Evolutionary conservation across 1,139 yeast genomes (phyloP).

Genomic region (Ogataea hybrid): DNA sequence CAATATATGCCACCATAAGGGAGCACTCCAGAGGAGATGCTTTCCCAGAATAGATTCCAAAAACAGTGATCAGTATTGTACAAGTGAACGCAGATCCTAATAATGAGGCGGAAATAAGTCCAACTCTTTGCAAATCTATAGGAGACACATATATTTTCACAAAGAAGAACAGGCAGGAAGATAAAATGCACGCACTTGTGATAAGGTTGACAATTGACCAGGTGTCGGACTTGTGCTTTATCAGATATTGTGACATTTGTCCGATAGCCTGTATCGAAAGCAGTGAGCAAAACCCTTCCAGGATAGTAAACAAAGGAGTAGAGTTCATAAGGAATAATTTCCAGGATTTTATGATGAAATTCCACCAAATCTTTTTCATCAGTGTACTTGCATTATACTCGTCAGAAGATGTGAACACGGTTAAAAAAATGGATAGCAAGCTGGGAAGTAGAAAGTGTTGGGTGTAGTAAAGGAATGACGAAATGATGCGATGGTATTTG

Average conservation of each 20-base stretch:
- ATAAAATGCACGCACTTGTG: conserved; percentile 70
- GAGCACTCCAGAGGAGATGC: conserved; percentile 92
- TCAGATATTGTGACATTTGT: conserved; percentile 73
- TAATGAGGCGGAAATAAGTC: conserved; percentile 73
- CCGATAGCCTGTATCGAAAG: conserved; percentile 90
- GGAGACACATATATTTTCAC: conserved; percentile 80
- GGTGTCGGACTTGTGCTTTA: conserved; percentile 63
- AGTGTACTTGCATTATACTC: conserved; percentile 23
- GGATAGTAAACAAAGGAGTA: conserved; percentile 82
- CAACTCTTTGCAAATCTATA: conserved; percentile 58
- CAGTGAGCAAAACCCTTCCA: conserved; percentile 92
- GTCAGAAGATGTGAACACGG: conserved; percentile 42
- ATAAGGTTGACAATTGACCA: conserved; percentile 80
- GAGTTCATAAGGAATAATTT: conserved; percentile 65
- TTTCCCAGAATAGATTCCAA: conserved; percentile 77
- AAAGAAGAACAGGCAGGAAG: conserved; percentile 74
- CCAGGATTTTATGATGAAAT: conserved; percentile 59
- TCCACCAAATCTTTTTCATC: conserved; percentile 31
- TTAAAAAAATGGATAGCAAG: conserved; percentile 67
- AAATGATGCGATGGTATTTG: conserved; percentile 43
- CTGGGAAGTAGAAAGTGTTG: conserved; percentile 87
- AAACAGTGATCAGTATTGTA: conserved; percentile 71
- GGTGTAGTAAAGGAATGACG: conserved; percentile 63
- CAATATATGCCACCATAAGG: conserved; percentile 82
- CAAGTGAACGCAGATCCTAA: conserved; percentile 82